Evolutionary conservation across 2,329 filamentous ascomycete genomes (phyloP), one percentile per base, ranked within the genome.

Genomic region (Trichophyton verrucosum): DNA sequence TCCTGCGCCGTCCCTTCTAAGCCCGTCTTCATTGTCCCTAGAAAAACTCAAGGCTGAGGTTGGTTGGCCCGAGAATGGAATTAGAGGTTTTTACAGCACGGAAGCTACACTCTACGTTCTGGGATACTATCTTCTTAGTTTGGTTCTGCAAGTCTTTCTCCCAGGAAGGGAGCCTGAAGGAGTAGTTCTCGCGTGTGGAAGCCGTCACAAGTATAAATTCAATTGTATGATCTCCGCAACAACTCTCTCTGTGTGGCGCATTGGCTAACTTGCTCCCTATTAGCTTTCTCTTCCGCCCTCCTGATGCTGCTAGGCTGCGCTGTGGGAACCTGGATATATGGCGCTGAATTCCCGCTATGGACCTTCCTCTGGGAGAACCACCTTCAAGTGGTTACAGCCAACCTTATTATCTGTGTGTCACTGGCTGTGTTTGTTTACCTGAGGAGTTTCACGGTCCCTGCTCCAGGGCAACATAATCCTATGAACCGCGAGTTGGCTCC

Each of bases 321-420:
- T 42, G 86, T 85, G 7, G 91, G 91, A 56, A 96, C 91, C 2
- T 74, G 85, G 47, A 75, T 85, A 2, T 83, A 92, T 67, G 92
- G 92, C 61, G 83, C 89, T 60, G 81, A 92, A 17, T 96, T 95
- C 69, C 81, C 84, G 8, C 81, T 96, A 60, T 99, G 92, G 92
- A 89, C 86, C 27, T 97, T 91, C 75, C 90, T 97, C 70, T 86
- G 88, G 78, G 86, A 95, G 71, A 92, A 97, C 76, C 95, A 92
- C 71, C 70, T 94, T 58, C 89, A 92, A 71, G 81, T 99, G 59
- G 79, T 95, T 40, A 94, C 91, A 0, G 84, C 87, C 64, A 95
- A 91, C 72, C 83, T 95, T 63, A 68, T 95, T 58, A 86, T 96
- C 66, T 80, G 88, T 8, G 88, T 86, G 67, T 73, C 74, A 5